Conservation (phyloP, 495 filamentous ascomycete species). For the Cetradonia linearis region DNA sequence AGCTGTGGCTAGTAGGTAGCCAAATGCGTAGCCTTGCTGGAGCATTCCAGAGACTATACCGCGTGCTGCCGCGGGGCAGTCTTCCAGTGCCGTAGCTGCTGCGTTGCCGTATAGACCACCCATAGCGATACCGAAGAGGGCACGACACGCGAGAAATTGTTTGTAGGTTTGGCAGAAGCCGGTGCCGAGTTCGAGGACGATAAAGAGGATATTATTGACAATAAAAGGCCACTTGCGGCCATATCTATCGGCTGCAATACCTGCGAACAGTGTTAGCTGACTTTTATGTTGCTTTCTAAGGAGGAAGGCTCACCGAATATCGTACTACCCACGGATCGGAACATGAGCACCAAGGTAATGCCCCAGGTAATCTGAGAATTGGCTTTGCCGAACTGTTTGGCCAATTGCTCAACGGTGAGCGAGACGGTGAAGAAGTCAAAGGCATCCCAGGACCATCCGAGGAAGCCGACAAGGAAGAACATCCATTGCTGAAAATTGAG, state of each 20-base stretch:
- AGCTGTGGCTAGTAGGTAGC: slow-evolving; percentile 69
- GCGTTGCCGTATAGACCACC: slow-evolving; percentile 82
- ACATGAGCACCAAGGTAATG: slow-evolving; percentile 78
- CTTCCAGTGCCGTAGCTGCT: slow-evolving; percentile 76
- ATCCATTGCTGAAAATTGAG: slow-evolving; percentile 73
- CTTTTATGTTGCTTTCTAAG: neutral
- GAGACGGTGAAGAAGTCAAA: slow-evolving; percentile 92
- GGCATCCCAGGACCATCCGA: slow-evolving; percentile 75
- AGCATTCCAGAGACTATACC: slow-evolving; percentile 73
- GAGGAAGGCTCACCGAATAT: slow-evolving; percentile 45
- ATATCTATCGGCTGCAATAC: slow-evolving; percentile 67
- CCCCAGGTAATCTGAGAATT: slow-evolving; percentile 82
- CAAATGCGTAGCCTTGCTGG: slow-evolving; percentile 85
- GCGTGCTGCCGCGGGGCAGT: slow-evolving; percentile 62
- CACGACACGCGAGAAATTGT: slow-evolving; percentile 68
- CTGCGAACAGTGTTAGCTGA: slow-evolving; percentile 9
- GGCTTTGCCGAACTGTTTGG: slow-evolving; percentile 52
- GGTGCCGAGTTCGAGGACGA: slow-evolving; percentile 67
- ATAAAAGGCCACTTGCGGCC: slow-evolving; percentile 85
- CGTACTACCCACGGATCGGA: slow-evolving; percentile 61
- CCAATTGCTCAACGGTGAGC: slow-evolving; percentile 58
- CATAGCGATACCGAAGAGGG: slow-evolving; percentile 86
- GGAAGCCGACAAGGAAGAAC: slow-evolving; percentile 55
- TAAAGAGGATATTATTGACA: slow-evolving; percentile 73
- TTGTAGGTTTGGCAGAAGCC: slow-evolving; percentile 69